Conservation (phyloP, 768 basidiomycete species). For the Antrodiella citrinella region DNA sequence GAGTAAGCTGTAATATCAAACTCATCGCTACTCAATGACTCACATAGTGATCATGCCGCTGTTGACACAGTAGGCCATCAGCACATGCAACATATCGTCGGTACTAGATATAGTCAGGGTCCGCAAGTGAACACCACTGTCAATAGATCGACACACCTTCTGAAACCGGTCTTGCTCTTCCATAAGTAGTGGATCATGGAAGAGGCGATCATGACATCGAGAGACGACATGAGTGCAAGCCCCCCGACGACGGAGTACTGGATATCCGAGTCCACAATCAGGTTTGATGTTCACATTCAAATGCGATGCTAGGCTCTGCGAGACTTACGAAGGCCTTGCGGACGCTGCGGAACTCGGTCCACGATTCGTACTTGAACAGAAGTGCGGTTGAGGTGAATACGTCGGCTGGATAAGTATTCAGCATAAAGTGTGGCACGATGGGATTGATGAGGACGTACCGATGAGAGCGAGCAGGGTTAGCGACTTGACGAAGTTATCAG, state of each 20-base stretch:
- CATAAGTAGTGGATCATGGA: neutral
- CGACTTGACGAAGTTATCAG: neutral
- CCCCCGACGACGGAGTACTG: neutral
- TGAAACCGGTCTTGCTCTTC: neutral
- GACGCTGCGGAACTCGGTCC: too few species aligned
- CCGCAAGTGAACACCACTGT: neutral
- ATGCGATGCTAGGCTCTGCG: too few species aligned
- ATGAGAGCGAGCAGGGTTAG: neutral
- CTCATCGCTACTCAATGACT: neutral
- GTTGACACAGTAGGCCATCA: conserved; percentile 4
- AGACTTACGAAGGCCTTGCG: too few species aligned
- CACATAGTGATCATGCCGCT: conserved; percentile 6
- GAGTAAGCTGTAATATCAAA: neutral
- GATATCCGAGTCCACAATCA: too few species aligned
- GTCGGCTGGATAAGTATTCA: too few species aligned
- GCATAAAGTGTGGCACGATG: too few species aligned
- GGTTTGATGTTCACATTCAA: too few species aligned
- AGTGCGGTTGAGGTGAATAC: too few species aligned
- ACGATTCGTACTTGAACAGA: too few species aligned
- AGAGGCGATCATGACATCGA: neutral
- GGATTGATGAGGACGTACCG: neutral
- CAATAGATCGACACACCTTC: neutral
- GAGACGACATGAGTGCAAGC: neutral
- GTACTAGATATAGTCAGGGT: neutral
- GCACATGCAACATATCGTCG: neutral